Base-by-base conservation (phyloP, 176 grass and related monocot species). In the Aegilops longissima region DNA sequence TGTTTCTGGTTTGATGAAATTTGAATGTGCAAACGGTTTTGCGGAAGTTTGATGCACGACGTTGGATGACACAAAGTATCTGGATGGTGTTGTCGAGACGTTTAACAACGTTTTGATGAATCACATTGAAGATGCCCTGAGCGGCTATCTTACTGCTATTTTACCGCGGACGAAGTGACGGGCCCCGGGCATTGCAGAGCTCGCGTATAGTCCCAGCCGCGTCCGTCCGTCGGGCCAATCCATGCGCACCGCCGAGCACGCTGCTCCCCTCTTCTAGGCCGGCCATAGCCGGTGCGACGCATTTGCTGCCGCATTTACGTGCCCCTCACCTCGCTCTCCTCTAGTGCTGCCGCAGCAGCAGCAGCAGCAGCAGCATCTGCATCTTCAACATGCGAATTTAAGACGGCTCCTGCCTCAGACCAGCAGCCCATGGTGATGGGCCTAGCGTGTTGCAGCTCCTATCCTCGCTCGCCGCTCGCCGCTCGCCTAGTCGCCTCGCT, bases 221-320 rank as follows among this genome's bases (percentile, higher is more conserved):
- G 51, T 18, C 49, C 47, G 45, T 17, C n/a, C 2, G 78, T 25
- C 2, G 38, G 3, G 51, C 34, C 81, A 83, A 29, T 31, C 52
- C 70, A 34, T 64, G 29, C 30, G 13, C 81, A 20, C 49, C 33
- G 4, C 47, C 21, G 8, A 25, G 33, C n/a, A 14, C 11, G 39
- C 12, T 27, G n/a, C 21, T 12, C 4, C 17, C 7, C 10, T 40
- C 56, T 20, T 20, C 18, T 49, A 49, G 45, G 45, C 45, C 45
- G 45, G 59, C n/a, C 59, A 7, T 10, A 71, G 68, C 33, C n/a
- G 39, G 6, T 17, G 71, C 47, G 12, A 17, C 42, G 72, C 42
- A 75, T 74, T 74, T 73, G 70, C 70, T 38, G 67, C 67, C 38
- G 70, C 70, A 73, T 73, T 73, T 45, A 73, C 70, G 0, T 21